These are phyloP conservation scores for Penicillium sp. DNA, from an alignment of 2,329 filamentous ascomycete genomes.

Conservation along the genomic window DNA sequence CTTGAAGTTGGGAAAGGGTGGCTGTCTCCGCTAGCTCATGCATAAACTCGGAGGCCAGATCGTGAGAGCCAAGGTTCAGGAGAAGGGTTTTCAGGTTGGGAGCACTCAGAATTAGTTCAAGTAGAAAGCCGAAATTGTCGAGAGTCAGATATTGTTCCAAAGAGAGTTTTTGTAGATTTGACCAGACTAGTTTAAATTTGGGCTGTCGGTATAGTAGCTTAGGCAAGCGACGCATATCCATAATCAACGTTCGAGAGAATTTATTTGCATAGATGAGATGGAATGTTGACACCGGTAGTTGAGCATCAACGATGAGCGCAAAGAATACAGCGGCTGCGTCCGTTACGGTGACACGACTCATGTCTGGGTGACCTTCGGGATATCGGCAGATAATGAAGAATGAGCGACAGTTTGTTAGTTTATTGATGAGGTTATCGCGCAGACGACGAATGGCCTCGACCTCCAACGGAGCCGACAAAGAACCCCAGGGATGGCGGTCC, in stretches of 20 bases:
- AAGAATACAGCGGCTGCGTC: slow-evolving; percentile 24
- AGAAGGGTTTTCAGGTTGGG: slow-evolving; percentile 18
- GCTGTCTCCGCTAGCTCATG: slow-evolving; percentile 21
- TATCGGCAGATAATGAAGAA: slow-evolving; percentile 26
- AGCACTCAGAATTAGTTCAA: slow-evolving; percentile 21
- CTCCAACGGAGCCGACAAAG: slow-evolving; percentile 18
- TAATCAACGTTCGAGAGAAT: slow-evolving; percentile 19
- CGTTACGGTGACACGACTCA: slow-evolving; percentile 20
- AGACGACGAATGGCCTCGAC: slow-evolving; percentile 15
- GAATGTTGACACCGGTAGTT: slow-evolving; percentile 17
- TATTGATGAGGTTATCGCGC: slow-evolving; percentile 16
- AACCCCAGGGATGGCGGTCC: slow-evolving; percentile 23
- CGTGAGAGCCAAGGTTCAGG: slow-evolving; percentile 20
- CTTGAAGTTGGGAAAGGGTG: slow-evolving; percentile 12
- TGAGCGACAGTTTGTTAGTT: slow-evolving; percentile 20
- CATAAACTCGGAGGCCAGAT: slow-evolving; percentile 22
- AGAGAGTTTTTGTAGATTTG: slow-evolving; percentile 19
- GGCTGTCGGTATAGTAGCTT: slow-evolving; percentile 25
- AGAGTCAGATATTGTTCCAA: slow-evolving; percentile 24
- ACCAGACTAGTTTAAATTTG: slow-evolving; percentile 17
- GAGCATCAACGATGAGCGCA: slow-evolving; percentile 17
- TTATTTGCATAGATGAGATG: slow-evolving; percentile 22
- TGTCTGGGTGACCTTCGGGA: slow-evolving; percentile 22
- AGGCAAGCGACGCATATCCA: slow-evolving; percentile 25
- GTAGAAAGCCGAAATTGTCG: slow-evolving; percentile 22